These are phyloP conservation scores for Pyrenopolyporus hunteri DNA, from an alignment of 495 filamentous ascomycete species.

Conservation along the genomic window DNA sequence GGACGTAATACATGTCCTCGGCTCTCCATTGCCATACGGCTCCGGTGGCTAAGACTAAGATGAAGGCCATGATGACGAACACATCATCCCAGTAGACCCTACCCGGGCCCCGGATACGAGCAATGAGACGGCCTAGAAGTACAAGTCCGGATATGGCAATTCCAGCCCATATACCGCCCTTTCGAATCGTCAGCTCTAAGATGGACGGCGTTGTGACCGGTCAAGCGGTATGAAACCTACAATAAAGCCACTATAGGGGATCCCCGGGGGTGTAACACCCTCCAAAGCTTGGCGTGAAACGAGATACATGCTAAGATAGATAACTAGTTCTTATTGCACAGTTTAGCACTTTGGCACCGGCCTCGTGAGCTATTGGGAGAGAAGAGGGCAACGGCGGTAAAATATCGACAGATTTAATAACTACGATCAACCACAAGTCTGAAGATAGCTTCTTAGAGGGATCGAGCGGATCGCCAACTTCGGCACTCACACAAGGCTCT, in stretches of 20 bases:
- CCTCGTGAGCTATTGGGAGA: too few species aligned
- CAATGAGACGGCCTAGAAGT: neutral
- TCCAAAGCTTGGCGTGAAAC: neutral
- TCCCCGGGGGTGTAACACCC: neutral
- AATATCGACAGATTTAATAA: too few species aligned
- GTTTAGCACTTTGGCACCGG: neutral
- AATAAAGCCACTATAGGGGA: neutral
- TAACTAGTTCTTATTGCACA: neutral
- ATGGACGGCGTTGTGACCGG: neutral
- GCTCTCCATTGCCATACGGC: neutral
- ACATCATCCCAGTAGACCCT: neutral
- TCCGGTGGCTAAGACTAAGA: neutral
- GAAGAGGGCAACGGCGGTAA: too few species aligned
- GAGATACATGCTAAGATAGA: neutral
- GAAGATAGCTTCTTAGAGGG: too few species aligned
- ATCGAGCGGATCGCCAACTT: too few species aligned
- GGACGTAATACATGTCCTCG: neutral
- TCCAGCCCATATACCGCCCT: neutral
- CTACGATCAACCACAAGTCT: too few species aligned
- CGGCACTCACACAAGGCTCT: too few species aligned
- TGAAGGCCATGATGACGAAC: neutral
- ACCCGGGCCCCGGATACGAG: neutral
- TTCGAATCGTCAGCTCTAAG: neutral
- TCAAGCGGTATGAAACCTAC: neutral
- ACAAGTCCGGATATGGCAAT: neutral